Conservation (phyloP, 129 eudicot genomes). For the Pseudognaphalium luteoalbum region DNA sequence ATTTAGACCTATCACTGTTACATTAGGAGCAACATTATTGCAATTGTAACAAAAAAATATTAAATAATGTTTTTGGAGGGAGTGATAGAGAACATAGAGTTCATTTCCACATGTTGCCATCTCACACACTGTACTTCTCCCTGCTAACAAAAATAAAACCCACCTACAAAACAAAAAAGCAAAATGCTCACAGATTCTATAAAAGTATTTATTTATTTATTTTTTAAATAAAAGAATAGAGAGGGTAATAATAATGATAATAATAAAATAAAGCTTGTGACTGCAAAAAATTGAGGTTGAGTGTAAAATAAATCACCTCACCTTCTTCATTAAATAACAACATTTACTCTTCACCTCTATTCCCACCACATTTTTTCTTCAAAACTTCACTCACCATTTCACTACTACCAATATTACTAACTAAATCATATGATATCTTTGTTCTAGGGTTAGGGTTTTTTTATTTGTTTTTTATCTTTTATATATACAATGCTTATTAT, state of each 20-base stretch:
- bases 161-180: too few species aligned
- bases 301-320: constrained; percentile 34
- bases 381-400: not conserved
- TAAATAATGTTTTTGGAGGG: not conserved
- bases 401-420: not conserved
- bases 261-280: constrained; percentile 25
- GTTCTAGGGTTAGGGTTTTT: constrained; percentile 37
- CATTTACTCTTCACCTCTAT: constrained; percentile 51
- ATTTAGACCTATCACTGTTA: too few species aligned
- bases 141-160: constrained; percentile 18
- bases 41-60: not conserved
- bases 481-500: not conserved
- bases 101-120: constrained; percentile 23
- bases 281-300: constrained; percentile 7
- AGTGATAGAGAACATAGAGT: not conserved
- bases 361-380: constrained; percentile 27
- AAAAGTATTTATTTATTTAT: too few species aligned
- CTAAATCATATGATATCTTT: not conserved
- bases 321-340: constrained; percentile 35
- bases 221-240: not conserved
- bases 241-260: too few species aligned
- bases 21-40: too few species aligned
- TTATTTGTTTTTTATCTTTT: not conserved
- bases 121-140: not conserved
- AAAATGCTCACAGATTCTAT: too few species aligned